phyloP scores from a whole-genome alignment of 1,284 basidiomycete genomes.

The Bjerkandera adusta region DNA sequence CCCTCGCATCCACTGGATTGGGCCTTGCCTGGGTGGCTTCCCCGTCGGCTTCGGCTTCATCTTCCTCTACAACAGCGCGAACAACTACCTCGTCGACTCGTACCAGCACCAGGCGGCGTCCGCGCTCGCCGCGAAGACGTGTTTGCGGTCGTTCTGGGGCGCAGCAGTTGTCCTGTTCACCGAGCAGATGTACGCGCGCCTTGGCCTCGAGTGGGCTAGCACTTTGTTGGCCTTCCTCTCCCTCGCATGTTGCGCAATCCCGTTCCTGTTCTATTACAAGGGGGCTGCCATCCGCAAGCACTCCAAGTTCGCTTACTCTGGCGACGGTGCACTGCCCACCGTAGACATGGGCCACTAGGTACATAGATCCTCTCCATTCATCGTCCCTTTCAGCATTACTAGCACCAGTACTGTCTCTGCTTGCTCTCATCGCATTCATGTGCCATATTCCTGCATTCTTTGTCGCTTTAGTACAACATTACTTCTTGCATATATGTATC shows the following conservation, averaged over 20 bases:
- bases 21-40: slow-evolving; percentile 38
- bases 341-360: not conserved
- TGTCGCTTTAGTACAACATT: not conserved
- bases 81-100: slow-evolving; percentile 45
- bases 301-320: slow-evolving; percentile 15
- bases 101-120: slow-evolving; percentile 36
- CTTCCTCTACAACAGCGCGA: slow-evolving; percentile 39
- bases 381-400: no score
- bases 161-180: slow-evolving; percentile 46
- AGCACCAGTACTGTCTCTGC: not conserved
- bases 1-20: slow-evolving; percentile 33
- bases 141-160: slow-evolving; percentile 47
- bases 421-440: not conserved
- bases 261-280: slow-evolving; percentile 16
- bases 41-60: slow-evolving; percentile 49
- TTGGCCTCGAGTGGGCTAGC: slow-evolving; percentile 15
- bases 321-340: not conserved
- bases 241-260: slow-evolving; percentile 14
- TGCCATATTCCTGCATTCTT: not conserved
- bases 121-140: slow-evolving; percentile 33
- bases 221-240: slow-evolving; percentile 15
- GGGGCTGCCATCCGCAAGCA: slow-evolving; percentile 15
- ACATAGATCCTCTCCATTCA: not conserved
- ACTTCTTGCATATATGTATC: not conserved
- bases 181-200: slow-evolving; percentile 18